Base-by-base conservation (phyloP, 2,329 filamentous ascomycete species). In the Stemphylium vesicarium region DNA sequence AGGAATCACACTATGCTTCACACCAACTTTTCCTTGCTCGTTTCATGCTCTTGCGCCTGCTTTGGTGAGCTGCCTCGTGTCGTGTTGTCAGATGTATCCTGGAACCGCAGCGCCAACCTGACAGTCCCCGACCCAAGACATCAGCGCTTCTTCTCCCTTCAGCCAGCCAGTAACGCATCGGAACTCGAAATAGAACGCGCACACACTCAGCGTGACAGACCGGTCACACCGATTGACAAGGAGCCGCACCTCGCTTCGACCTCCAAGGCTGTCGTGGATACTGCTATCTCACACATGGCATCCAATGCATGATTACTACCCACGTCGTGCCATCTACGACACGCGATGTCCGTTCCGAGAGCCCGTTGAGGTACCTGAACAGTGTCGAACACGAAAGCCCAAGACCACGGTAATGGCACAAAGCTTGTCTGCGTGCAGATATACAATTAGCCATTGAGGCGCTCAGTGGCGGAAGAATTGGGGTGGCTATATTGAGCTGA, bases 401-500 rank as follows among this genome's bases (percentile, higher is more conserved):
- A 51, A 15, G 42, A 40, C 50, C 54, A 56, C 36, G 50, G 50
- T 55, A 57, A 51, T 7, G 42, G 37, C 42, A 26, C 40, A 26
- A 42, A 45, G 31, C 29, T 37, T 39, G 16, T 16, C 40, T 43
- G 24, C 31, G 52, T n/a, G 24, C 13, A 10, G 44, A 15, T n/a
- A 32, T 37, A 51, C 50, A 57, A 49, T 48, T 37, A 51, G 36
- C 46, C 32, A 48, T 51, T 49, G 51, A 39, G 44, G 33, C 12
- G 31, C 29, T 60, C 43, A 52, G 42, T 52, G 48, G 54, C 50
- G 43, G 54, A 54, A 55, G 24, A 49, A 54, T 52, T 31, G 35
- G 26, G 43, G 49, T 39, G 31, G 22, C 46, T 52, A 57, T 52
- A 57, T 51, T 52, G 38, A 18, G 26, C 36, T 39, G 10, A 43